Evolutionary conservation across 345 rosid species (phyloP), one percentile per base, ranked within the genome.

Genomic region (Boechera retrofracta): DNA sequence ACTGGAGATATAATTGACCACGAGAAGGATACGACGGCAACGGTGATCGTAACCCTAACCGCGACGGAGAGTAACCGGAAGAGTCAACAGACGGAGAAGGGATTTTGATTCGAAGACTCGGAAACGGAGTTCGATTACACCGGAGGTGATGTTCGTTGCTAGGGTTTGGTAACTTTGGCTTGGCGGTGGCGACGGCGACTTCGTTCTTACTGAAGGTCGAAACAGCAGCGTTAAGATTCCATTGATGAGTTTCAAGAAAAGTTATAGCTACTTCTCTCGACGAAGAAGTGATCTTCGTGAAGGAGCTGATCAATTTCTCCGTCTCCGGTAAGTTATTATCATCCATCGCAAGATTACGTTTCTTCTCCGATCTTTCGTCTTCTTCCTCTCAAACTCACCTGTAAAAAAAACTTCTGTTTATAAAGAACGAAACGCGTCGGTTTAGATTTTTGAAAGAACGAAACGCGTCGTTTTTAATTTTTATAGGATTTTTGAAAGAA

Each of bases 221-320:
- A 76, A 87, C 87, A 79, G 98, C 97, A 51, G 89, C 71, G 82
- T 86, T 86, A 35, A 88, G 85, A 79, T 91, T 80, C 88, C 89
- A 89, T 64, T 82, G 89, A 79, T 86, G 96, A 72, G 86, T 82
- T 79, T 93, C 97, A 35, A 93, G 82, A 87, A 82, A 86, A 74
- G 86, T 84, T 64, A 35, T 72, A 61, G 96, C 97, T 82, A 86
- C 88, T 63, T 87, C 84, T 54, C 72, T 78, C 60, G 89, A 67
- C 29, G 92, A 83, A n/a, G 97, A 88, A 4, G 94, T 83, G 80
- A 83, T 80, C 77, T 85, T 87, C 45, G 80, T 44, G 75, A 93
- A 93, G 67, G 90, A 86, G 53, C 24, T 77, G 82, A 91, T 77
- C 7, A 84, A 55, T 64, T 47, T 47, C 5, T 71, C 72, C 4